These are phyloP conservation scores for Mycena amicta DNA, from an alignment of 768 basidiomycete species.

Conservation along the genomic window DNA sequence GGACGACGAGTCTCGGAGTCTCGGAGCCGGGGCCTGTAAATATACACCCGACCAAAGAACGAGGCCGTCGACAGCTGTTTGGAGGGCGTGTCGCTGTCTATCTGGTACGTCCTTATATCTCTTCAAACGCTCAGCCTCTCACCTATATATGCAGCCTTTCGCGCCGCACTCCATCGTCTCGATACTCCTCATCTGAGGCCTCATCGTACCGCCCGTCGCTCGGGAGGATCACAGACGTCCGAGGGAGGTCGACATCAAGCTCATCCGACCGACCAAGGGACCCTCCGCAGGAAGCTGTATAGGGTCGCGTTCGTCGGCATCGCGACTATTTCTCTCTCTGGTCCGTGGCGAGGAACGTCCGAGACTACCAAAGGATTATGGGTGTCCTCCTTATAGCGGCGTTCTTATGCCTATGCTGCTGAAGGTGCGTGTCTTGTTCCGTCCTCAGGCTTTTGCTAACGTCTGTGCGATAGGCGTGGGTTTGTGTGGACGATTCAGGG, in stretches of 20 bases:
- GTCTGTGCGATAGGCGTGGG: conserved; percentile 33
- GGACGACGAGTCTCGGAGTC: conserved; percentile 42
- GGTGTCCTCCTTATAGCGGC: conserved; percentile 90
- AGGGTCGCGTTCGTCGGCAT: conserved; percentile 86
- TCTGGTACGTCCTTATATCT: too few relatives aligned
- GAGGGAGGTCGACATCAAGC: conserved; percentile 80
- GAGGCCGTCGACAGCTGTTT: conserved; percentile 31
- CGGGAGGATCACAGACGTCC: conserved; percentile 73
- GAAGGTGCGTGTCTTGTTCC: conserved; percentile 65
- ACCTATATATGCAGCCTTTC: too few relatives aligned
- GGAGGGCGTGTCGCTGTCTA: too few relatives aligned
- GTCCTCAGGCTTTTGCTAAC: too few relatives aligned
- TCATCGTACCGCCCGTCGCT: conserved; percentile 78
- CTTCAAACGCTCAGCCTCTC: too few relatives aligned
- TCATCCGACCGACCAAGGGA: conserved; percentile 83
- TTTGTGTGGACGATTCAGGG: conserved; percentile 82
- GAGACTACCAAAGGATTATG: conserved; percentile 88
- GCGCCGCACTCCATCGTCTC: conserved; percentile 73
- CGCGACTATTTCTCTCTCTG: conserved; percentile 84
- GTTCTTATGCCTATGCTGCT: conserved; percentile 95
- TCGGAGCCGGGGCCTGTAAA: too few relatives aligned
- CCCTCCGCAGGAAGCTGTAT: conserved; percentile 83
- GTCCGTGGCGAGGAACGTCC: conserved; percentile 83
- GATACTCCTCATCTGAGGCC: conserved; percentile 87
- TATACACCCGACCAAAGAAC: conserved; percentile 40